Evolutionary conservation across 345 rosid species (phyloP).

Genomic region (Noccaea bulbosa): DNA sequence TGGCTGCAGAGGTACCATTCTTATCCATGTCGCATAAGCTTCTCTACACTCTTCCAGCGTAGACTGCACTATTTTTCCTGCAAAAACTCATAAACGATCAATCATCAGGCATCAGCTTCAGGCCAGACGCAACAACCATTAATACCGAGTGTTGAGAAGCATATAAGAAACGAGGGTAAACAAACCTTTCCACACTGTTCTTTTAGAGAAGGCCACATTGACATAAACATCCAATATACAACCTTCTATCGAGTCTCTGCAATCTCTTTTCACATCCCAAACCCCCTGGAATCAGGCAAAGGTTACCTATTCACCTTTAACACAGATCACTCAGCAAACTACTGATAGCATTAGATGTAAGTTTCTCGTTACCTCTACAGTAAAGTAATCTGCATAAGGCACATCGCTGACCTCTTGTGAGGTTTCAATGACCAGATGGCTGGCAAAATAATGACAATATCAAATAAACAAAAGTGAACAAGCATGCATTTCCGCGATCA

Average conservation of each 20-base stretch:
- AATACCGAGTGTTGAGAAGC: constrained; percentile 17
- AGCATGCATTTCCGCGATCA: constrained; percentile 16
- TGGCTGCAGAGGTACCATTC: constrained; percentile 53
- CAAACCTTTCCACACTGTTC: constrained; percentile 92
- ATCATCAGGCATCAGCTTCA: background rate
- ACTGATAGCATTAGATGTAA: background rate
- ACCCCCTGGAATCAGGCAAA: constrained; percentile 56
- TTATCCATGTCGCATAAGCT: constrained; percentile 73
- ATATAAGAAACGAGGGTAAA: constrained; percentile 12
- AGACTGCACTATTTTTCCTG: constrained; percentile 93
- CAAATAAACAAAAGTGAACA: constrained; percentile 29
- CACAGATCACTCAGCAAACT: constrained; percentile 21
- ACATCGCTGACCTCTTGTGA: constrained; percentile 87
- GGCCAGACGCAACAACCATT: constrained; percentile 12
- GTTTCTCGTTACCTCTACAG: constrained; percentile 73
- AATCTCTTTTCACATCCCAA: constrained; percentile 74
- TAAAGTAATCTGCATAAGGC: constrained; percentile 88
- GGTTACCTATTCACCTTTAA: constrained; percentile 14
- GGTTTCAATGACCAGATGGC: constrained; percentile 82
- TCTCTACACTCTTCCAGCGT: constrained; percentile 87
- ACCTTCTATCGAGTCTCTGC: constrained; percentile 58
- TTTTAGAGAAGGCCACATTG: constrained; percentile 84
- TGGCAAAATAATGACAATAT: constrained; percentile 44
- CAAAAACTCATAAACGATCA: constrained; percentile 26
- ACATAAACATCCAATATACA: constrained; percentile 67